phyloP scores from a whole-genome alignment of 352 stramenopile species.

The Pythium coloratum region DNA sequence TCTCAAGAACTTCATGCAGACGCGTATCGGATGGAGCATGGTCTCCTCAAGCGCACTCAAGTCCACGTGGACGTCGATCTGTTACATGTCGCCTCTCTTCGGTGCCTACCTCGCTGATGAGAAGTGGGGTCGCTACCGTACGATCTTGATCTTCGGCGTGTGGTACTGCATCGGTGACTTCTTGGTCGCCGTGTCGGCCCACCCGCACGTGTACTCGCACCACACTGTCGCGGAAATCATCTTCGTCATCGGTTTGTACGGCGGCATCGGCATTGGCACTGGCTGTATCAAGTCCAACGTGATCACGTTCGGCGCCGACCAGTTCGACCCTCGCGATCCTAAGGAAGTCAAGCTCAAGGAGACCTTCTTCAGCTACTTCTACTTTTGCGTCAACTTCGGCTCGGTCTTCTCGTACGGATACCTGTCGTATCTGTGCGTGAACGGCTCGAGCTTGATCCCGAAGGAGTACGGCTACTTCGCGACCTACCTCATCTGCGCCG shows the following conservation, averaged over 20 bases:
- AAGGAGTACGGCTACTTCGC: slow-evolving; percentile 79
- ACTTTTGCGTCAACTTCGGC: slow-evolving; percentile 77
- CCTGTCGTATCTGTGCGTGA: slow-evolving; percentile 77
- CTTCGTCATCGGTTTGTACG: slow-evolving; percentile 60
- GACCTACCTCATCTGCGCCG: slow-evolving; percentile 59
- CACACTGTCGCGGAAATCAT: slow-evolving; percentile 40
- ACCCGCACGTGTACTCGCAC: slow-evolving; percentile 51
- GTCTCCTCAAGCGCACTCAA: slow-evolving; percentile 64
- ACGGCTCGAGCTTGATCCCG: slow-evolving; percentile 64
- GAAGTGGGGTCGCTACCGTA: slow-evolving; percentile 58
- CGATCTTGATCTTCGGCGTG: slow-evolving; percentile 57
- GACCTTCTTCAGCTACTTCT: slow-evolving; percentile 85
- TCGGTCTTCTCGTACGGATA: slow-evolving; percentile 73
- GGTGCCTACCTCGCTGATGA: slow-evolving; percentile 63
- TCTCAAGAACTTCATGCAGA: slow-evolving; percentile 83
- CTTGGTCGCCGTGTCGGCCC: slow-evolving; percentile 50
- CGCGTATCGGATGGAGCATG: slow-evolving; percentile 49
- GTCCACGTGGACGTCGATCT: slow-evolving; percentile 62
- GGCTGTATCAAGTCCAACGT: slow-evolving; percentile 32
- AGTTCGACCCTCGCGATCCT: slow-evolving; percentile 49
- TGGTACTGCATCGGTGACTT: slow-evolving; percentile 67
- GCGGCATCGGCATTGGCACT: slow-evolving; percentile 40
- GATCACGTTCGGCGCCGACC: slow-evolving; percentile 40
- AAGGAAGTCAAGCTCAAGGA: slow-evolving; percentile 46
- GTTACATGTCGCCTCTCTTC: slow-evolving; percentile 56